Conservation (phyloP, 768 basidiomycete genomes). For the Phaffia australis region DNA sequence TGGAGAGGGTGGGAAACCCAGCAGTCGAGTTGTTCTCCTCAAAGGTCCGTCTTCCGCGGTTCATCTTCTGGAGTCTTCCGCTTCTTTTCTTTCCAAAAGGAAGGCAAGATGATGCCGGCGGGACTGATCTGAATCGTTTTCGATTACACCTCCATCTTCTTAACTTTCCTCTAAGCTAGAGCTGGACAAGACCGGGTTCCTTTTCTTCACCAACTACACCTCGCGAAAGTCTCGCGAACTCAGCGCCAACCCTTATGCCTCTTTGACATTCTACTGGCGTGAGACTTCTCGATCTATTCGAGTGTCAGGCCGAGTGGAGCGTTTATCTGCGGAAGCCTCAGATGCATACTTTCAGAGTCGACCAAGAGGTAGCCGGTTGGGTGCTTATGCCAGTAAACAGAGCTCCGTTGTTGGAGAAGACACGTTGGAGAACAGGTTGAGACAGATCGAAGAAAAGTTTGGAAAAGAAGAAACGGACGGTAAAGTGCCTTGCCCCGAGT, state of each 20-base stretch:
- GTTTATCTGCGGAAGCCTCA: conserved; percentile 58
- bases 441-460: conserved; percentile 42
- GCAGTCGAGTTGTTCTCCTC: conserved; percentile 21
- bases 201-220: conserved; percentile 94
- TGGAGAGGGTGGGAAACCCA: conserved; percentile 11
- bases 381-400: conserved; percentile 90
- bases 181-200: conserved; percentile 70
- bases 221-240: conserved; percentile 85
- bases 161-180: conserved; percentile 41
- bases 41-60: conserved; percentile 27
- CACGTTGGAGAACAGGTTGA: conserved; percentile 34
- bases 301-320: conserved; percentile 75
- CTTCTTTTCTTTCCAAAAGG: background rate
- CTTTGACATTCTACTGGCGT: conserved; percentile 82
- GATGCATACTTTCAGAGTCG: conserved; percentile 71
- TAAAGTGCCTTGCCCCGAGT: conserved; percentile 17
- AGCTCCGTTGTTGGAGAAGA: conserved; percentile 53
- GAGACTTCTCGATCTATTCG: conserved; percentile 71
- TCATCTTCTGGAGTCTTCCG: background rate
- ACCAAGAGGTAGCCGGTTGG: conserved; percentile 71
- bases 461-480: conserved; percentile 46
- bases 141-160: conserved; percentile 79
- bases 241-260: conserved; percentile 59
- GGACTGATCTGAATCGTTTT: conserved; percentile 60
- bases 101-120: conserved; percentile 1